These are phyloP conservation scores for Tulasnella sp. DNA, from an alignment of 768 basidiomycete species.

Conservation along the genomic window DNA sequence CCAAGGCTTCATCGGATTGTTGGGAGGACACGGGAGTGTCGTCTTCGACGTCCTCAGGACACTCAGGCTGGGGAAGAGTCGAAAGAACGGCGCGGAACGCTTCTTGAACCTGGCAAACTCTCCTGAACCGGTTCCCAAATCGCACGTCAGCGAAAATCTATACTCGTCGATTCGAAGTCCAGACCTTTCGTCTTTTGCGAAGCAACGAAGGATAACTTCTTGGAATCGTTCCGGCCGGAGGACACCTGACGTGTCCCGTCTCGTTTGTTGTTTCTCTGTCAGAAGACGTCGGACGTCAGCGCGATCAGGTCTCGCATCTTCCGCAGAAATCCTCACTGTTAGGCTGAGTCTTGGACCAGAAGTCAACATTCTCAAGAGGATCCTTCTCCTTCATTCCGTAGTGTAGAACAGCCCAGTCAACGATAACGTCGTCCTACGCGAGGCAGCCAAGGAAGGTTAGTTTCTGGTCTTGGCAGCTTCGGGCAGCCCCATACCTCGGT, in stretches of 20 bases:
- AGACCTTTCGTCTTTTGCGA: slow-evolving; percentile 61
- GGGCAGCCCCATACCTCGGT: background rate
- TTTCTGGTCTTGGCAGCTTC: background rate
- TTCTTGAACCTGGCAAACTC: slow-evolving; percentile 65
- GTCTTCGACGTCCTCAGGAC: background rate
- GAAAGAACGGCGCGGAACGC: slow-evolving; percentile 60
- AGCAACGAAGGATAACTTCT: slow-evolving; percentile 70
- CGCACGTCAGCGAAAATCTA: background rate
- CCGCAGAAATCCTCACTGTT: slow-evolving; percentile 48
- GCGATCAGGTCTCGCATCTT: background rate
- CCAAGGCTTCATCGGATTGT: too few relatives aligned
- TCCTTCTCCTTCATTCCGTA: slow-evolving; percentile 74
- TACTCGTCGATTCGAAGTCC: slow-evolving; percentile 8
- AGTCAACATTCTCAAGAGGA: slow-evolving; percentile 69
- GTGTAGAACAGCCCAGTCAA: slow-evolving; percentile 68
- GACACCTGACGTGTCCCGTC: slow-evolving; percentile 62
- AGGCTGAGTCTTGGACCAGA: slow-evolving; percentile 69
- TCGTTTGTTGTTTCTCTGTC: slow-evolving; percentile 10
- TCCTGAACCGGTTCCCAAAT: slow-evolving; percentile 43
- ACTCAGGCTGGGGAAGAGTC: slow-evolving; percentile 26
- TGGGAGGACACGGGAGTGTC: too few relatives aligned
- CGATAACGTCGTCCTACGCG: slow-evolving; percentile 55
- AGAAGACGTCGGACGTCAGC: background rate
- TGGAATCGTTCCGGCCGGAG: slow-evolving; percentile 68
- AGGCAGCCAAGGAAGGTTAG: background rate